phyloP scores from a whole-genome alignment of 768 basidiomycete genomes.

The Suillus alpinus region DNA sequence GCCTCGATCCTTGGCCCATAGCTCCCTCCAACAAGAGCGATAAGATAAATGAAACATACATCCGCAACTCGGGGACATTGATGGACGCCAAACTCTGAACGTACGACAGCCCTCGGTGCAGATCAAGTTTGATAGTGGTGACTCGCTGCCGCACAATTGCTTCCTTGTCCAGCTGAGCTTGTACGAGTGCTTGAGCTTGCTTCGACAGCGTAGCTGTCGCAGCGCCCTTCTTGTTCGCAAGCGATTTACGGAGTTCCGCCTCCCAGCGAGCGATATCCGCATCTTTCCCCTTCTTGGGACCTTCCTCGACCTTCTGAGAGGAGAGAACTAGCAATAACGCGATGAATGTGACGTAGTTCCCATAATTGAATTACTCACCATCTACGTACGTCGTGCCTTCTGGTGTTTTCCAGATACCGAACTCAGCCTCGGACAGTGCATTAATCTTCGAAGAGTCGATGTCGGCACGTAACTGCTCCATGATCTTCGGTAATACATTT shows the following conservation, averaged over 20 bases:
- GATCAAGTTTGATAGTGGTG: slow-evolving; percentile 43
- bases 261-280: slow-evolving; percentile 95
- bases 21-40: slow-evolving; percentile 64
- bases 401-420: slow-evolving; percentile 84
- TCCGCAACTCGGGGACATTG: slow-evolving; percentile 49
- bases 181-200: slow-evolving; percentile 79
- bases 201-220: slow-evolving; percentile 62
- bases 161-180: slow-evolving; percentile 83
- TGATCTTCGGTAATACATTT: slow-evolving; percentile 61
- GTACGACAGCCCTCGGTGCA: slow-evolving; percentile 70
- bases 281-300: slow-evolving; percentile 74
- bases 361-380: slow-evolving; percentile 41
- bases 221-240: slow-evolving; percentile 76
- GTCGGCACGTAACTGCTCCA: slow-evolving; percentile 64
- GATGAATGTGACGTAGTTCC: neutral
- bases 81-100: slow-evolving; percentile 60
- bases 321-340: slow-evolving; percentile 52
- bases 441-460: slow-evolving; percentile 60
- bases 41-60: slow-evolving; percentile 57
- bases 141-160: slow-evolving; percentile 63
- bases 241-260: slow-evolving; percentile 80
- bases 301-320: slow-evolving; percentile 50
- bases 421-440: slow-evolving; percentile 65
- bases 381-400: slow-evolving; percentile 80
- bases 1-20: slow-evolving; percentile 51